A percentile compares a stretch with the other conserved stretches of the same genome.
Conservation (phyloP, 2,329 filamentous ascomycete genomes). For the Beauveria sp. region DNA sequence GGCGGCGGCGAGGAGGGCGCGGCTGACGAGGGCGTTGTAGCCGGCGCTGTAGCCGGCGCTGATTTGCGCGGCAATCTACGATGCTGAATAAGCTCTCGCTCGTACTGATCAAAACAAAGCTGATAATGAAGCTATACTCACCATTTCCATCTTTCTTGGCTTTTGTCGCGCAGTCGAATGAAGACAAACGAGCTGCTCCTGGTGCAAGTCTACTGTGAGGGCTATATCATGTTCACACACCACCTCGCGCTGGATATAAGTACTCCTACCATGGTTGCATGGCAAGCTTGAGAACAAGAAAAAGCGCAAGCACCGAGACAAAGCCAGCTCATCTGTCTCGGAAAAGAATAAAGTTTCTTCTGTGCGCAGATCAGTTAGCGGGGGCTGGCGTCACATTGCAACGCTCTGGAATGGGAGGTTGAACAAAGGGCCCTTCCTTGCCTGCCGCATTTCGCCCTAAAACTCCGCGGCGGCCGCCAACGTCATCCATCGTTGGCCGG, state of each 20-base stretch:
- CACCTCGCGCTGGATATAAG: not conserved
- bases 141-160: not conserved
- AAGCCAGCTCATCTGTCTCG: not conserved
- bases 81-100: too few species aligned
- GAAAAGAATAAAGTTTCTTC: not conserved
- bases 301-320: not conserved
- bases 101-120: too few species aligned
- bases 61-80: not conserved
- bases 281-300: too few species aligned
- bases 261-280: not conserved
- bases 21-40: conserved; percentile 22
- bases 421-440: too few species aligned
- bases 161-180: not conserved
- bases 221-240: not conserved
- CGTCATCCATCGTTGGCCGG: too few species aligned
- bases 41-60: not conserved
- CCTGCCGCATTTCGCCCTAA: too few species aligned
- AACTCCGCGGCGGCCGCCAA: too few species aligned
- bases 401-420: not conserved
- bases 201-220: not conserved
- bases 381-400: too few species aligned
- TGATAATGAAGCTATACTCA: not conserved
- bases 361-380: too few species aligned
- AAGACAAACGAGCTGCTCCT: not conserved
- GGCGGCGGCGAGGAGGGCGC: conserved; percentile 28